A percentile compares a stretch with the other conserved stretches of the same genome.
Conservation (phyloP, 768 basidiomycete species). For the Polyporus arcularius region DNA sequence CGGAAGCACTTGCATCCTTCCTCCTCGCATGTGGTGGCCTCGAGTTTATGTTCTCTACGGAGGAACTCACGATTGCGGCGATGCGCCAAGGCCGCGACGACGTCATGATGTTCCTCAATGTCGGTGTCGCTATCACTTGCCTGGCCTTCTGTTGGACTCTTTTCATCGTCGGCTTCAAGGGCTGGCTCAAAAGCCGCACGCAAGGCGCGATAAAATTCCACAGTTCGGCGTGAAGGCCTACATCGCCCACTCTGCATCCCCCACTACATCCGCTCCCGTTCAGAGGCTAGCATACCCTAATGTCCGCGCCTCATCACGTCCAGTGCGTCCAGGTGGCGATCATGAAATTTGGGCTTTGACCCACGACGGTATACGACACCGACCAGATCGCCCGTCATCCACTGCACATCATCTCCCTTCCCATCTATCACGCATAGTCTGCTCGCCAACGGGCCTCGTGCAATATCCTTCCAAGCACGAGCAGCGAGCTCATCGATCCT, state of each 20-base stretch:
- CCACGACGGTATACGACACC: no score
- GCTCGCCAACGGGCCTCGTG: no score
- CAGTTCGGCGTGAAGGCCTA: slow-evolving; percentile 33
- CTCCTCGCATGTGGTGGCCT: slow-evolving; percentile 87
- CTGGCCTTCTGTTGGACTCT: slow-evolving; percentile 86
- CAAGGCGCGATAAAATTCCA: slow-evolving; percentile 34
- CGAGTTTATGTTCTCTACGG: slow-evolving; percentile 86
- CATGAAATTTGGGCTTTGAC: no score
- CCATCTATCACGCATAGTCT: no score
- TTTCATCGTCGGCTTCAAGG: slow-evolving; percentile 75
- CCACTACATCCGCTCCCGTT: background rate
- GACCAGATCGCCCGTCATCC: no score
- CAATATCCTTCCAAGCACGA: no score
- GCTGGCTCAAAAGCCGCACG: slow-evolving; percentile 63
- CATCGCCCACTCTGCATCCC: background rate
- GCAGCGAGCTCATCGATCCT: no score
- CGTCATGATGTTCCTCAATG: slow-evolving; percentile 87
- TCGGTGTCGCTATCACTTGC: slow-evolving; percentile 84
- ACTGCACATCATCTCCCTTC: no score
- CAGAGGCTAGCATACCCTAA: slow-evolving; percentile 14
- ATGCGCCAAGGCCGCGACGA: slow-evolving; percentile 89
- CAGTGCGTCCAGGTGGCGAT: background rate
- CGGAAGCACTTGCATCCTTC: slow-evolving; percentile 87
- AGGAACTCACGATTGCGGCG: slow-evolving; percentile 86
- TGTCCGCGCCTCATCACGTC: background rate